phyloP scores from a whole-genome alignment of 1,284 basidiomycete species.

The Heterobasidion annosum region DNA sequence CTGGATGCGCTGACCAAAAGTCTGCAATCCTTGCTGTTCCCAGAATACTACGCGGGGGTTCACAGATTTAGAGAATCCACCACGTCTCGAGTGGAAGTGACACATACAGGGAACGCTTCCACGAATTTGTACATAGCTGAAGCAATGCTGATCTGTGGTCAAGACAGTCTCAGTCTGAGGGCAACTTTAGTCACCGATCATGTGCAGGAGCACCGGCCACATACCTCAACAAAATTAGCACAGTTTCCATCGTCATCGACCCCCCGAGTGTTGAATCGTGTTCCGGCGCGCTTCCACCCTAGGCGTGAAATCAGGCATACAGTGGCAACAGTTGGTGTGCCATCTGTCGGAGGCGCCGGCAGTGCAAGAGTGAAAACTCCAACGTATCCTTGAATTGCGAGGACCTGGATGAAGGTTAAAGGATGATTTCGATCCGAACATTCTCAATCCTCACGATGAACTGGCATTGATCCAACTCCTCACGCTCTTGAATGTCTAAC shows the following conservation, averaged over 20 bases:
- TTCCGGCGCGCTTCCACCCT: slow-evolving; percentile 93
- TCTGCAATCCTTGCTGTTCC: slow-evolving; percentile 93
- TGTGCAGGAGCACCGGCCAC: slow-evolving; percentile 11
- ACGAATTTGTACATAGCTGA: slow-evolving; percentile 89
- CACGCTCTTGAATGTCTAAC: slow-evolving; percentile 58
- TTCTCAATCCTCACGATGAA: slow-evolving; percentile 58
- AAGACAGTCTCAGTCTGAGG: slow-evolving; percentile 84
- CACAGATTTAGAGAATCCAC: neutral
- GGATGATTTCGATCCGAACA: neutral
- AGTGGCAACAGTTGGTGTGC: slow-evolving; percentile 55
- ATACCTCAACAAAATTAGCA: slow-evolving; percentile 94
- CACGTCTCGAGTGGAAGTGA: slow-evolving; percentile 3
- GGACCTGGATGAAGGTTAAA: slow-evolving; percentile 36
- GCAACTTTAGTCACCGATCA: slow-evolving; percentile 7
- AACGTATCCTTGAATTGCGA: slow-evolving; percentile 91
- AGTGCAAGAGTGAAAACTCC: slow-evolving; percentile 66
- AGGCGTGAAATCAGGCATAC: slow-evolving; percentile 80
- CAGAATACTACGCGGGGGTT: slow-evolving; percentile 68
- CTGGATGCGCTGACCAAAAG: slow-evolving; percentile 85
- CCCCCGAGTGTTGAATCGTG: slow-evolving; percentile 94
- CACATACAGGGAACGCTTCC: slow-evolving; percentile 86
- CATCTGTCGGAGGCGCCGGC: slow-evolving; percentile 65
- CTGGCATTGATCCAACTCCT: slow-evolving; percentile 67
- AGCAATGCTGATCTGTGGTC: slow-evolving; percentile 73
- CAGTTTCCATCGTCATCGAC: slow-evolving; percentile 97